Conservation (phyloP, 2,329 filamentous ascomycete species). For the Trichoderma koningiopsis region DNA sequence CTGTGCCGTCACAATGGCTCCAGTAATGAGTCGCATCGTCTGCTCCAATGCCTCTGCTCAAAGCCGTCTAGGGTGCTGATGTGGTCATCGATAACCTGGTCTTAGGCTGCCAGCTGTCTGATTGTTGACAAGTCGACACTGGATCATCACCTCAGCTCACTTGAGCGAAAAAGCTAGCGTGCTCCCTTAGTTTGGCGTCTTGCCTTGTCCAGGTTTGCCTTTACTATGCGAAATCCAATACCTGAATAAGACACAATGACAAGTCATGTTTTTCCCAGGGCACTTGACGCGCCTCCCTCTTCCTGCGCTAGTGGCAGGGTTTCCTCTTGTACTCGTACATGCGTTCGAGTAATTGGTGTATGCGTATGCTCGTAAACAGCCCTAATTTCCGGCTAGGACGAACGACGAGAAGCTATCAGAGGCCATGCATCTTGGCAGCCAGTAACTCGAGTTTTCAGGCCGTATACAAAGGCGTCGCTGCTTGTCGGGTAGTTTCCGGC, state of each 20-base stretch:
- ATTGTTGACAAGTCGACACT: background rate
- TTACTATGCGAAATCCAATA: background rate
- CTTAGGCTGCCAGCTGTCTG: background rate
- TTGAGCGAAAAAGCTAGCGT: background rate
- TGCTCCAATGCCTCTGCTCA: background rate
- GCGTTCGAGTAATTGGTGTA: background rate
- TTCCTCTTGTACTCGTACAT: background rate
- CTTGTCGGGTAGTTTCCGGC: constrained; percentile 18
- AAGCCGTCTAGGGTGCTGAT: background rate
- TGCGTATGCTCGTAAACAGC: background rate
- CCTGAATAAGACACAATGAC: background rate
- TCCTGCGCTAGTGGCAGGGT: background rate
- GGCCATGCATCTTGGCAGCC: background rate
- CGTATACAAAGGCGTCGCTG: constrained; percentile 1
- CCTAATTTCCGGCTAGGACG: background rate
- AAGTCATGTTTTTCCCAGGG: background rate
- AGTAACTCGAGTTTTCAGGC: background rate
- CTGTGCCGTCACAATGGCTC: background rate
- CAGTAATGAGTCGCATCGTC: background rate
- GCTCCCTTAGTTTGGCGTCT: background rate
- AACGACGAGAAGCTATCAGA: background rate
- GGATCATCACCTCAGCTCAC: constrained; percentile 16
- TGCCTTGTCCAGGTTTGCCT: background rate
- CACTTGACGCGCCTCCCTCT: background rate
- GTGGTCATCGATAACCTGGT: background rate